Evolutionary conservation across 352 stramenopile genomes (phyloP), one percentile per base, ranked within the genome.

Genomic region (Blastocystis sp.): DNA sequence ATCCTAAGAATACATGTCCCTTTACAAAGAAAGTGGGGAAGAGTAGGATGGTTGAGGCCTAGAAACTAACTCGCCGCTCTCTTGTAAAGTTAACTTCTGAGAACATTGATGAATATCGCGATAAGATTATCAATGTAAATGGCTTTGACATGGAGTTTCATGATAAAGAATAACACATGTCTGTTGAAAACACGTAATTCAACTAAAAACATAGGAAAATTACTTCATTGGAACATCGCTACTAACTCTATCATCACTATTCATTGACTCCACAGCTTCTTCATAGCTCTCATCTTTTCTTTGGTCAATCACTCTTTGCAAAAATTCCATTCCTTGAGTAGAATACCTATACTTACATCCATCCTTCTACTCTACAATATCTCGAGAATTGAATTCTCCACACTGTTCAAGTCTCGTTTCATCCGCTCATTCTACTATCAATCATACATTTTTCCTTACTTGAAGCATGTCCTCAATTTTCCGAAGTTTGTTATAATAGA

Each of bases 1-100:
- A 88, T n/a, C 77, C 77, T 37, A 73, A 76, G 53, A 88, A 88
- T 43, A 88, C 77, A 1, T 88, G 77, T 76, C 77, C 77, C 2
- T 88, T 79, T 45, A 88, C 77, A 34, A 88, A 88, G 66, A 76
- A 88, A 34, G 77, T 88, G 66, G 43, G 66, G 11, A 13, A 76
- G 26, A 26, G 34, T 39, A 8, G 7, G 39, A 41, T 7, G 26
- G 20, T 15, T 79, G 15, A 88, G 47, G 3, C 2, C n/a, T 77
- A 88, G 77, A 39, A 76, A 29, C 45, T 88, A 29, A 88, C 77
- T n/a, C 62, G 77, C n/a, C 61, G 77, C 7, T 61, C 66, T 13
- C 29, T 88, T 29, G 77, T 88, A 47, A 88, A 88, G 45, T 34
- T 88, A 56, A 79, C 62, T 29, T 11, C n/a, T 6, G 56, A 76